Evolutionary conservation across 306 rosid species (phyloP).

Genomic region (Senna tora): DNA sequence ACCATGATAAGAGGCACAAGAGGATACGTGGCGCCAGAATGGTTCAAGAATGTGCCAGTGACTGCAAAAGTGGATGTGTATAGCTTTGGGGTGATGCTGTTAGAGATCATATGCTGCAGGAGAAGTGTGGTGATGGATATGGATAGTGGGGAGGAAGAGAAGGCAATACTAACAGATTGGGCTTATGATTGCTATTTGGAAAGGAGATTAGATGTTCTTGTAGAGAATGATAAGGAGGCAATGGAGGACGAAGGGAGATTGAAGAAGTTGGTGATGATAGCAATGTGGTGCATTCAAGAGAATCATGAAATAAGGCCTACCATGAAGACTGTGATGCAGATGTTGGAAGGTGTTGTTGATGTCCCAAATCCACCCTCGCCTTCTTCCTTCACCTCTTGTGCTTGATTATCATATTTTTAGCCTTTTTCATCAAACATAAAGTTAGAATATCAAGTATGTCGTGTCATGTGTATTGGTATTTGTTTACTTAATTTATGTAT

Average conservation of each 20-base stretch:
- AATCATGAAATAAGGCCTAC: conserved; percentile 45
- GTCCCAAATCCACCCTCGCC: conserved; percentile 46
- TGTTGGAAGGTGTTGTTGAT: conserved; percentile 47
- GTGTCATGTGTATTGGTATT: no score
- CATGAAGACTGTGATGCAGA: conserved; percentile 45
- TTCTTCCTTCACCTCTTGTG: conserved; percentile 29
- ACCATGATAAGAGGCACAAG: conserved; percentile 53
- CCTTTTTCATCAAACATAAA: no score
- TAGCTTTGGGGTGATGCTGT: conserved; percentile 47
- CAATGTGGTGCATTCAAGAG: conserved; percentile 54
- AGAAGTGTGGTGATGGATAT: conserved; percentile 42
- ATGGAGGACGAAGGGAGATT: conserved; percentile 34
- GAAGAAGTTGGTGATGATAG: conserved; percentile 37
- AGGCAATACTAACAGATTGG: conserved; percentile 46
- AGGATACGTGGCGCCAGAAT: conserved; percentile 57
- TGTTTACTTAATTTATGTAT: no score
- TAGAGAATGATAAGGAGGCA: conserved; percentile 45
- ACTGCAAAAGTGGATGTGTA: conserved; percentile 53
- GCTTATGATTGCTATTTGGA: conserved; percentile 45
- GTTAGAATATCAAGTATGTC: no score
- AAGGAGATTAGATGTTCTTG: conserved; percentile 36
- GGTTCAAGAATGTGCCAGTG: conserved; percentile 54
- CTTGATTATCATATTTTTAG: no score
- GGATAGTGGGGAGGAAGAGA: conserved; percentile 43
- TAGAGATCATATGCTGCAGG: conserved; percentile 53